Percentiles rank a stretch among this genome's conserved stretches.
These are phyloP conservation scores for Dactylellina leptospora DNA, from an alignment of 2,329 filamentous ascomycete genomes.

Conservation along the genomic window DNA sequence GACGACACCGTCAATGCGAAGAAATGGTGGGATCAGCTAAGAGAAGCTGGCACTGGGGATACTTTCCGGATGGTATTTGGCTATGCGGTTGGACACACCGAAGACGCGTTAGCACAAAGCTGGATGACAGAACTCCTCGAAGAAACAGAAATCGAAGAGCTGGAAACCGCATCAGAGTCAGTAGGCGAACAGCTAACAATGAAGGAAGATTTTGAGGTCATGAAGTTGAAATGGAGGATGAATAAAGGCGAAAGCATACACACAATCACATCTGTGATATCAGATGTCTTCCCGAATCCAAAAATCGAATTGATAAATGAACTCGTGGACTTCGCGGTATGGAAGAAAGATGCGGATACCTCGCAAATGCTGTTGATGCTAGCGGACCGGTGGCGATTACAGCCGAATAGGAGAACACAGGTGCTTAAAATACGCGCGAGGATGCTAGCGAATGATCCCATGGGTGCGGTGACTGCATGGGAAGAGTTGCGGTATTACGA, in stretches of 20 bases:
- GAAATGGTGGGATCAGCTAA: constrained; percentile 50
- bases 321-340: constrained; percentile 76
- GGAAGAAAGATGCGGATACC: constrained; percentile 73
- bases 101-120: constrained; percentile 24
- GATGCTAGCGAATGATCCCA: constrained; percentile 75
- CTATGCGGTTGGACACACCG: constrained; percentile 37
- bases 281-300: constrained; percentile 72
- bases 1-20: constrained; percentile 41
- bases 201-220: constrained; percentile 30
- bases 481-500: constrained; percentile 63
- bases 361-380: constrained; percentile 78
- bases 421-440: constrained; percentile 79
- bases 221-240: constrained; percentile 51
- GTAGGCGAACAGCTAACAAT: constrained; percentile 15
- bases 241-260: constrained; percentile 40
- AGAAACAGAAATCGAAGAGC: constrained; percentile 27
- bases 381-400: constrained; percentile 71
- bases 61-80: constrained; percentile 48
- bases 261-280: constrained; percentile 64
- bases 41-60: constrained; percentile 20
- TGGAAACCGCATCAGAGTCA: not conserved
- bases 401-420: constrained; percentile 74
- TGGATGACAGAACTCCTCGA: constrained; percentile 44
- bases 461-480: constrained; percentile 74
- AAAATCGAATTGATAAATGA: constrained; percentile 78